A percentile compares a stretch with the other conserved stretches of the same genome.
Evolutionary conservation across 139 green algal species (phyloP).

Genomic region (Asterochloris erici): DNA sequence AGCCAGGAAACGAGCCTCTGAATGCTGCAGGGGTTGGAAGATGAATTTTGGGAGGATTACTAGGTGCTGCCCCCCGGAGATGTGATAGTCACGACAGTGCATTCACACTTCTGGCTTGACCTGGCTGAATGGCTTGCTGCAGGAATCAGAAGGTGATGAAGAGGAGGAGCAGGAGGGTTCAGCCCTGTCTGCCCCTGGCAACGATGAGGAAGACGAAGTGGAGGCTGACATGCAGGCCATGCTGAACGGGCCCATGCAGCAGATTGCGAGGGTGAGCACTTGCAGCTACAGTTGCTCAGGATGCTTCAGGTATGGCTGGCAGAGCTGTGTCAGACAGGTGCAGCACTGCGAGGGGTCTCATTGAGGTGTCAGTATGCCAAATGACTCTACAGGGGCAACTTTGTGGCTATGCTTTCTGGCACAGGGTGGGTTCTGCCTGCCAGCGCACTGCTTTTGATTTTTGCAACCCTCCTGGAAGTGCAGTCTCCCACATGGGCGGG

Average conservation of each 20-base stretch:
- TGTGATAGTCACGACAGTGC: no score
- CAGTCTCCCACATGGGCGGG: no score
- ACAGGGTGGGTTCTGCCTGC: no score
- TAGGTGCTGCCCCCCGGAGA: no score
- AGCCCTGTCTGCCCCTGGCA: slow-evolving; percentile 19
- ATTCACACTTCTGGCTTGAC: no score
- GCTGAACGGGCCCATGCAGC: slow-evolving; percentile 8
- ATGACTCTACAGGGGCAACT: background rate
- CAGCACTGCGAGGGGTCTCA: background rate
- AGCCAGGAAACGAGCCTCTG: no score
- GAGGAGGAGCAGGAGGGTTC: slow-evolving; percentile 16
- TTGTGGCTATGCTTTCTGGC: no score
- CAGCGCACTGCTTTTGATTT: no score
- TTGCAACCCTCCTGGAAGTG: no score
- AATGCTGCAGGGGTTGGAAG: no score
- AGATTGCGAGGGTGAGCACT: background rate
- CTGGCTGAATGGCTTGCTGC: background rate
- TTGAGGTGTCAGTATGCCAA: background rate
- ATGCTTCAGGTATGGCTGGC: background rate
- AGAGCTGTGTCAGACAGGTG: background rate
- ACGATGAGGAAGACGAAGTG: slow-evolving; percentile 25
- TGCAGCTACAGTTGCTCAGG: background rate
- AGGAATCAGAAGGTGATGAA: slow-evolving; percentile 12
- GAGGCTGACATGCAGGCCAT: slow-evolving; percentile 23
- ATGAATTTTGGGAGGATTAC: no score